These are phyloP conservation scores for Zygosaccharomyces sapae DNA, from an alignment of 1,139 yeast genomes.

Conservation along the genomic window DNA sequence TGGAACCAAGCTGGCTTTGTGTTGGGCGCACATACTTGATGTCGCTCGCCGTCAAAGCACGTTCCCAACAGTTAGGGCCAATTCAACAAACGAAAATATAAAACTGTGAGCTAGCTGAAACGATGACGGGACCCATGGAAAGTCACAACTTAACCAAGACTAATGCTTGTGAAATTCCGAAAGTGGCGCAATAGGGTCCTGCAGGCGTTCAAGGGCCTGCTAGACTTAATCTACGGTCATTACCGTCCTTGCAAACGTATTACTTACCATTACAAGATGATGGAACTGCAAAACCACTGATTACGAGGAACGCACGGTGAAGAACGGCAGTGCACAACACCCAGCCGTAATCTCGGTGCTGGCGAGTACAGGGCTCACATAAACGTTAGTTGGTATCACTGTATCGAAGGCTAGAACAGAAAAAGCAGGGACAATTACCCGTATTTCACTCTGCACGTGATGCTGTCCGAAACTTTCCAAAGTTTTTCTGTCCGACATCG, in stretches of 20 bases:
- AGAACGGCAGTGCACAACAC: too few species aligned
- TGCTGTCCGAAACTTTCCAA: neutral
- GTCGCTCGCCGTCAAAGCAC: neutral
- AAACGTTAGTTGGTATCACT: too few species aligned
- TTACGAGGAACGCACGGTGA: too few species aligned
- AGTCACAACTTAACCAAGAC: neutral
- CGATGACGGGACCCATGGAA: neutral
- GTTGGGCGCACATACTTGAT: neutral
- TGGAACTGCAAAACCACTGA: neutral
- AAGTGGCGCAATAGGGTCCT: neutral
- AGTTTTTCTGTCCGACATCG: neutral
- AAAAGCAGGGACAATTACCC: neutral
- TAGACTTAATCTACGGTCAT: neutral
- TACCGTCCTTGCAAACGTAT: conserved; percentile 4
- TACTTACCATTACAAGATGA: conserved; percentile 1
- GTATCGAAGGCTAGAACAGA: too few species aligned
- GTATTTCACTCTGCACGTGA: neutral
- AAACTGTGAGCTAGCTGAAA: too few species aligned
- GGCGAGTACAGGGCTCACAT: too few species aligned
- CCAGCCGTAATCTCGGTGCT: too few species aligned
- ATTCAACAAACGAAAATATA: conserved; percentile 1
- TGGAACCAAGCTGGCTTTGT: neutral
- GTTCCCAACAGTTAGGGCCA: conserved; percentile 1
- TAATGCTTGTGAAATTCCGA: neutral
- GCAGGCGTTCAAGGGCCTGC: neutral